A percentile compares a stretch with the other conserved stretches of the same genome.
Evolutionary conservation across 2,329 filamentous ascomycete genomes (phyloP).

Genomic region (Xylaria sp.): DNA sequence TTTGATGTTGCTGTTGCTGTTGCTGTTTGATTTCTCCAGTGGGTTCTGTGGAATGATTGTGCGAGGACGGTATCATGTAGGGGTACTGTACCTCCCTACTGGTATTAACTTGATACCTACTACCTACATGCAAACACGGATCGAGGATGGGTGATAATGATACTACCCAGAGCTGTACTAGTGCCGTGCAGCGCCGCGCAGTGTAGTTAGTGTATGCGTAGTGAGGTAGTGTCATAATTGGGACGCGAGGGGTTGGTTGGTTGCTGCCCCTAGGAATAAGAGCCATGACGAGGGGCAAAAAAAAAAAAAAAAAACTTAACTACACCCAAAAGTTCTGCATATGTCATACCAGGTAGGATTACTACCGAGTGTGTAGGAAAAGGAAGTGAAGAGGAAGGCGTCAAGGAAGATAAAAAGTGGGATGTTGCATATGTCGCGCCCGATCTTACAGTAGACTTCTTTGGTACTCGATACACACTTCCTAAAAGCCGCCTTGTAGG

Average conservation of each 20-base stretch:
- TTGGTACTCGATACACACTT: slow-evolving; percentile 31
- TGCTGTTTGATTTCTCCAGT: neutral
- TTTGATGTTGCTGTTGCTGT: neutral
- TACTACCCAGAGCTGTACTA: slow-evolving; percentile 1
- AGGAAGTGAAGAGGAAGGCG: slow-evolving; percentile 31
- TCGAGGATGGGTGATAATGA: slow-evolving; percentile 1
- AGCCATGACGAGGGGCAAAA: slow-evolving; percentile 24
- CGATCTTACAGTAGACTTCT: slow-evolving; percentile 31
- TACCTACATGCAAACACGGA: slow-evolving; percentile 12
- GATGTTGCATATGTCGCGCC: slow-evolving; percentile 33
- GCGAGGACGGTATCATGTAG: neutral
- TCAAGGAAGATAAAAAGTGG: slow-evolving; percentile 33
- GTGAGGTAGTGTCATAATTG: slow-evolving; percentile 14
- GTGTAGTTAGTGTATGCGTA: neutral
- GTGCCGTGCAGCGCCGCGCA: neutral
- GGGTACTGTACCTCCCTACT: neutral
- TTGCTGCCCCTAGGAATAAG: neutral
- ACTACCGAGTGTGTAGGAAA: slow-evolving; percentile 16
- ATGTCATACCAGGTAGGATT: slow-evolving; percentile 14
- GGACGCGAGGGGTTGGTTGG: slow-evolving; percentile 25
- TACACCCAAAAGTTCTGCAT: neutral
- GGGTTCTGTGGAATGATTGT: neutral
- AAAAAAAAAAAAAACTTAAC: slow-evolving; percentile 14
- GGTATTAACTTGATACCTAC: neutral
- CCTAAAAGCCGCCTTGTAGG: neutral